phyloP scores from a whole-genome alignment of 192 early-diverging fungal species.

The Backusella psychrophila region DNA sequence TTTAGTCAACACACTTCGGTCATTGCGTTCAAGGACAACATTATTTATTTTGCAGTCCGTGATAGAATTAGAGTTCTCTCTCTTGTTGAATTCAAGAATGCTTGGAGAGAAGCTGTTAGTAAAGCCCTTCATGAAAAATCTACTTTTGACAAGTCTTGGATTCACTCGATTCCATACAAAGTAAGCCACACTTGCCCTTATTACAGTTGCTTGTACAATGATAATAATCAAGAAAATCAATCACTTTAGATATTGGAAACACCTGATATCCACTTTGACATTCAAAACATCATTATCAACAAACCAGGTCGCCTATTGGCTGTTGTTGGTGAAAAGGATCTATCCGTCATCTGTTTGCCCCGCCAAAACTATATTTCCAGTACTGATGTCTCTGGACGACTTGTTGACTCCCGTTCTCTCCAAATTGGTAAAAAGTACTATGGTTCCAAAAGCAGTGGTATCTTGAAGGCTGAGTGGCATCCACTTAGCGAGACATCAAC shows the following conservation, averaged over 20 bases:
- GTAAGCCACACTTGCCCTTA: constrained; percentile 1
- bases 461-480: constrained; percentile 79
- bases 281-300: constrained; percentile 52
- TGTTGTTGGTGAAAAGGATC: constrained; percentile 53
- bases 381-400: constrained; percentile 10
- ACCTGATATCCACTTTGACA: constrained; percentile 56
- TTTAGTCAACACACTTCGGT: constrained; percentile 2
- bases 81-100: constrained; percentile 59
- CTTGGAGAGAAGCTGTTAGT: constrained; percentile 43
- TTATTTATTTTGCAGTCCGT: constrained; percentile 61
- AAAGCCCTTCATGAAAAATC: constrained; percentile 22
- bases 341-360: constrained; percentile 60
- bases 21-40: constrained; percentile 50
- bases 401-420: constrained; percentile 21
- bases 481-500: constrained; percentile 65
- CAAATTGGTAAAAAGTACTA: constrained; percentile 27
- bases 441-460: constrained; percentile 32
- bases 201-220: not conserved
- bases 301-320: constrained; percentile 59
- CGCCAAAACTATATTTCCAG: constrained; percentile 35
- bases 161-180: constrained; percentile 24
- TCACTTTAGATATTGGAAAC: constrained; percentile 39
- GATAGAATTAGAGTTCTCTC: constrained; percentile 56
- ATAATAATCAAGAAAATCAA: constrained; percentile 8
- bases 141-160: constrained; percentile 26